Base-by-base conservation (phyloP, 176 grass and related monocot species). In the Thinopyrum elongatum region DNA sequence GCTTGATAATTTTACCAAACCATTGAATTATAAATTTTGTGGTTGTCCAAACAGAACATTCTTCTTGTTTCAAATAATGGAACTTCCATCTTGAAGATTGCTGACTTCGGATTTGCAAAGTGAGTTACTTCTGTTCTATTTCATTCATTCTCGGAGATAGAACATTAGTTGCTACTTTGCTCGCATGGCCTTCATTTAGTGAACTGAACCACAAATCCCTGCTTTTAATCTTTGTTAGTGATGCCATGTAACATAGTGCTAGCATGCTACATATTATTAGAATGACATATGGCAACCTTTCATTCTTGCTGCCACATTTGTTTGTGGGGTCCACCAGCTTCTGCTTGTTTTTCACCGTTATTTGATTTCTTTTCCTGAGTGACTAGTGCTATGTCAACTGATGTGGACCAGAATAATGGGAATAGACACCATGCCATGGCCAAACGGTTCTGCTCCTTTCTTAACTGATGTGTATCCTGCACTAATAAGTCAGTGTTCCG, bases 91-190 rank as follows among this genome's bases (percentile, higher is more conserved):
- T 89, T 99, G 90, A 99, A 99, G 87, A 99, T 99, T 41, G 97
- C 97, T 1, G 97, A 99, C 82, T 99, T 99, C 86, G 97, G 94
- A 84, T 99, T 99, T 94, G 97, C 97, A 80, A 98, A 94, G 97
- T 98, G 70, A 92, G 88, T 96, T 81, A 74, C 76, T n/a, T 41
- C 23, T 77, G 59, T 68, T 86, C 63, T 4, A 15, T 86, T 70
- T 76, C 42, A 58, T 84, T 71, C 28, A 27, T 80, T 57, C 39
- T 36, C 63, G 34, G 63, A 27, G 22, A 83, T 80, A 38, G 47
- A 90, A 66, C 73, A 41, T 74, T 22, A 58, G 21, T 80, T 59
- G 10, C 34, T 76, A 65, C 38, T 41, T 71, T 63, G 26, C 64
- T 27, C 30, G n/a, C 23, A 74, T 65, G 41, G 17, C 67, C 13